phyloP scores from a whole-genome alignment of 371 early-diverging fungal species.

The Choanephora cucurbitarum region DNA sequence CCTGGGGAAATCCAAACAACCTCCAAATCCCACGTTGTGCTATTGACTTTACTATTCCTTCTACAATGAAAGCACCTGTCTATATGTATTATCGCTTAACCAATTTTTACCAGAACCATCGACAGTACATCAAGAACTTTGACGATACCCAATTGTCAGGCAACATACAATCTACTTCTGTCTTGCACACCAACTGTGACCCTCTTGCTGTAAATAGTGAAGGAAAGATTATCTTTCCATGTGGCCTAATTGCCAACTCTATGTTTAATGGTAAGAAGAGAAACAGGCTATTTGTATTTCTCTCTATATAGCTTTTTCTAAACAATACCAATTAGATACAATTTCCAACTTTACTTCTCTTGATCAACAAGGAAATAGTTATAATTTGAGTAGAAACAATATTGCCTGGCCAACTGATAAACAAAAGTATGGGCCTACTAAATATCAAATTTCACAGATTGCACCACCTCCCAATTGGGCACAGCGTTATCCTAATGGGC shows the following conservation, averaged over 20 bases:
- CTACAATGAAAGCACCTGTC: slow-evolving; percentile 75
- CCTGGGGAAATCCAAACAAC: slow-evolving; percentile 44
- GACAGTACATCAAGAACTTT: slow-evolving; percentile 93
- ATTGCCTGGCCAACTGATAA: slow-evolving; percentile 91
- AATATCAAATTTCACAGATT: slow-evolving; percentile 52
- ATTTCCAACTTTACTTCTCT: slow-evolving; percentile 22
- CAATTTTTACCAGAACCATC: slow-evolving; percentile 98
- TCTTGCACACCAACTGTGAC: slow-evolving; percentile 42
- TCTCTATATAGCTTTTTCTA: not conserved
- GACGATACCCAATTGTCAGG: slow-evolving; percentile 86
- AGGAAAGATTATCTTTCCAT: slow-evolving; percentile 79
- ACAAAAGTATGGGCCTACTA: slow-evolving; percentile 63
- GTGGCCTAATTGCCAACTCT: slow-evolving; percentile 98
- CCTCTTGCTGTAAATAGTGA: slow-evolving; percentile 51
- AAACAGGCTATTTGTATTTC: not conserved
- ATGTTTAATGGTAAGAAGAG: slow-evolving; percentile 77
- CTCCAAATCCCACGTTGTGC: slow-evolving; percentile 63
- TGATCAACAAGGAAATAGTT: slow-evolving; percentile 11
- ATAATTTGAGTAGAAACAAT: slow-evolving; percentile 24
- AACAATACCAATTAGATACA: slow-evolving; percentile 15
- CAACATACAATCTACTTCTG: slow-evolving; percentile 12
- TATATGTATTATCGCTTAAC: slow-evolving; percentile 95
- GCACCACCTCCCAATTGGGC: slow-evolving; percentile 82
- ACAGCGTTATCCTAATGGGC: slow-evolving; percentile 58
- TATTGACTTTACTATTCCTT: slow-evolving; percentile 74